These are phyloP conservation scores for Colletotrichum graminicola DNA, from an alignment of 2,329 filamentous ascomycete genomes.

Conservation along the genomic window DNA sequence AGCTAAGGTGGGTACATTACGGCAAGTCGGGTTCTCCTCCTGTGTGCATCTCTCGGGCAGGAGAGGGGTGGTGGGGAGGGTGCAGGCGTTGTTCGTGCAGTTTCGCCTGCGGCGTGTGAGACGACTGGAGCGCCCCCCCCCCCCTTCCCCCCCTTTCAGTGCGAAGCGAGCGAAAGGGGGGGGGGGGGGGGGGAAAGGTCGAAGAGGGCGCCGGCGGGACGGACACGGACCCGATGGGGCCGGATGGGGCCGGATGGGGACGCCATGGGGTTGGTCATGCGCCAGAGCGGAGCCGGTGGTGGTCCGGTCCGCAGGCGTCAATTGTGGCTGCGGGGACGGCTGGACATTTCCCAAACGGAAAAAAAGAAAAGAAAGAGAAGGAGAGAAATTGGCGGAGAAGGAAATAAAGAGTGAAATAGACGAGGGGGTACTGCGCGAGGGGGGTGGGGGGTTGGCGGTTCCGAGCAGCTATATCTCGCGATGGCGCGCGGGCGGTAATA, in stretches of 20 bases:
- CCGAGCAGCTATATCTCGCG: not conserved
- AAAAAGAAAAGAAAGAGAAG: not conserved
- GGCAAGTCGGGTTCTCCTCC: not conserved
- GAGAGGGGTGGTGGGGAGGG: too few species aligned
- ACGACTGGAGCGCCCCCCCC: not conserved
- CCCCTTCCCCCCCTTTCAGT: too few species aligned
- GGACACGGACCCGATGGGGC: constrained; percentile 15
- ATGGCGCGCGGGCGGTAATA: constrained; percentile 7
- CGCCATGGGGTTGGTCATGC: constrained; percentile 34
- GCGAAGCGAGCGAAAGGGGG: not conserved
- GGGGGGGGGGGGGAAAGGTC: not conserved
- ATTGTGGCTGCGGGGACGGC: not conserved
- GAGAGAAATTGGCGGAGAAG: too few species aligned
- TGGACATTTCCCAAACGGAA: not conserved
- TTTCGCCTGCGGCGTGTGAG: not conserved
- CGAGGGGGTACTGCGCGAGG: too few species aligned
- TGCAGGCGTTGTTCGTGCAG: not conserved
- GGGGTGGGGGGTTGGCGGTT: not conserved
- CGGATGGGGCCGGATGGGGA: not conserved
- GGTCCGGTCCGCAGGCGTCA: not conserved
- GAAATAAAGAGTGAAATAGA: too few species aligned
- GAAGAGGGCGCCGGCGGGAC: constrained; percentile 22
- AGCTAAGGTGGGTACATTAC: not conserved
- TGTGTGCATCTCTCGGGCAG: not conserved
- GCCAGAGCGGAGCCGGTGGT: constrained; percentile 20